phyloP scores from a whole-genome alignment of 148 eudicot species.

The Heliamphora exappendiculata region DNA sequence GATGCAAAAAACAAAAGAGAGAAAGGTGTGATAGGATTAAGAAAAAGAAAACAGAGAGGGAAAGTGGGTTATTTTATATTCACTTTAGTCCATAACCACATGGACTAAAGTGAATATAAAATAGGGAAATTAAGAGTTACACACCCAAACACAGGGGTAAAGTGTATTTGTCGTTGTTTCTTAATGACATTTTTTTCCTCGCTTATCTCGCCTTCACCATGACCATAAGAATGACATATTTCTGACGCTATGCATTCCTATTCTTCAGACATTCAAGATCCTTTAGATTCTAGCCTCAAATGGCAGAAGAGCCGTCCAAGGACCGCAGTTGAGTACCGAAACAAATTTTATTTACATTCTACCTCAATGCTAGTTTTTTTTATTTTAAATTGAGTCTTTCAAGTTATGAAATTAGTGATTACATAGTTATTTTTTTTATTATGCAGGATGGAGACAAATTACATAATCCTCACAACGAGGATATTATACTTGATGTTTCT shows the following conservation, averaged over 20 bases:
- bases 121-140: too few species aligned
- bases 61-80: too few species aligned
- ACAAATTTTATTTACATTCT: constrained; percentile 6
- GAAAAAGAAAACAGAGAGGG: too few species aligned
- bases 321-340: constrained; percentile 24
- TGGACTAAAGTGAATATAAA: too few species aligned
- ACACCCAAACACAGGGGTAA: too few species aligned
- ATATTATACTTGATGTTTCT: constrained; percentile 53
- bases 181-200: too few species aligned
- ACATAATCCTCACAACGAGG: constrained; percentile 27
- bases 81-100: too few species aligned
- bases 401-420: not conserved
- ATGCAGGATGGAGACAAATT: constrained; percentile 39
- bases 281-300: constrained; percentile 36
- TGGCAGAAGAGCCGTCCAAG: constrained; percentile 45
- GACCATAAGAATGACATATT: not conserved
- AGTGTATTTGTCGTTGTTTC: too few species aligned
- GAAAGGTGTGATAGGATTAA: too few species aligned
- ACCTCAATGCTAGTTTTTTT: not conserved
- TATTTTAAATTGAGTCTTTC: not conserved
- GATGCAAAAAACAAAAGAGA: too few species aligned
- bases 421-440: not conserved
- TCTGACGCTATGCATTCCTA: not conserved
- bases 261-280: constrained; percentile 32
- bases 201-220: not conserved